Evolutionary conservation across 23 red algal species (phyloP).

Genomic region (Rhodosorus marinus): DNA sequence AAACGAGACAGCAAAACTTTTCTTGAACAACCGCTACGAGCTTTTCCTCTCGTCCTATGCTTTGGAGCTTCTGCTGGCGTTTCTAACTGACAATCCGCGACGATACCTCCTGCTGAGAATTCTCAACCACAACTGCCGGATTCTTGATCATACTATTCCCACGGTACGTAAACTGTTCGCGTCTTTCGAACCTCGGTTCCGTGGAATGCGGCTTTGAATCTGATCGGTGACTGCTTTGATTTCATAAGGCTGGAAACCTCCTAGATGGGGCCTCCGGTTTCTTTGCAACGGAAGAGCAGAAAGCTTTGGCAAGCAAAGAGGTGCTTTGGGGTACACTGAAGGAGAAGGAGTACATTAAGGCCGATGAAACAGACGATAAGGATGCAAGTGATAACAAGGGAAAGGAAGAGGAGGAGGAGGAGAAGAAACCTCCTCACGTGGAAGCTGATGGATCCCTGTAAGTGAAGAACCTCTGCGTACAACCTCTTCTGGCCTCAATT

Average conservation of each 20-base stretch:
- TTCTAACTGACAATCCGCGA: conserved; percentile 38
- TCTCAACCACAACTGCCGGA: conserved; percentile 40
- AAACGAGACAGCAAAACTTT: conserved; percentile 55
- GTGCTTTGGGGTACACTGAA: conserved; percentile 44
- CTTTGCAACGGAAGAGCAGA: not conserved
- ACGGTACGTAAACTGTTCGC: not conserved
- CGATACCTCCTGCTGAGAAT: conserved; percentile 51
- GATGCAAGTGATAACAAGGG: conserved; percentile 5
- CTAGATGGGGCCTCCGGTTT: too few relatives aligned
- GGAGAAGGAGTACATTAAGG: conserved; percentile 20
- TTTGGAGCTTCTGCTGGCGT: conserved; percentile 74
- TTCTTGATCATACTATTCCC: too few relatives aligned
- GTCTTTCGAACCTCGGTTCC: not conserved
- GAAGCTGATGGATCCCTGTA: conserved; percentile 26
- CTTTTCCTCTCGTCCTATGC: conserved; percentile 58
- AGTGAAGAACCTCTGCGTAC: too few relatives aligned
- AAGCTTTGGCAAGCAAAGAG: not conserved
- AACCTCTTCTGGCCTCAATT: too few relatives aligned
- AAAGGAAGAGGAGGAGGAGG: conserved; percentile 15
- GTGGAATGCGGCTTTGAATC: too few relatives aligned
- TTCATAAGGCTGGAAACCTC: not conserved
- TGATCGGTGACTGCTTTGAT: not conserved
- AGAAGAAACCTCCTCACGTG: conserved; percentile 5
- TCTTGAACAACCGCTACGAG: conserved; percentile 53
- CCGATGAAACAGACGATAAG: conserved; percentile 20